Evolutionary conservation across 441 rosid species (phyloP).

Genomic region (Gossypium aridum): DNA sequence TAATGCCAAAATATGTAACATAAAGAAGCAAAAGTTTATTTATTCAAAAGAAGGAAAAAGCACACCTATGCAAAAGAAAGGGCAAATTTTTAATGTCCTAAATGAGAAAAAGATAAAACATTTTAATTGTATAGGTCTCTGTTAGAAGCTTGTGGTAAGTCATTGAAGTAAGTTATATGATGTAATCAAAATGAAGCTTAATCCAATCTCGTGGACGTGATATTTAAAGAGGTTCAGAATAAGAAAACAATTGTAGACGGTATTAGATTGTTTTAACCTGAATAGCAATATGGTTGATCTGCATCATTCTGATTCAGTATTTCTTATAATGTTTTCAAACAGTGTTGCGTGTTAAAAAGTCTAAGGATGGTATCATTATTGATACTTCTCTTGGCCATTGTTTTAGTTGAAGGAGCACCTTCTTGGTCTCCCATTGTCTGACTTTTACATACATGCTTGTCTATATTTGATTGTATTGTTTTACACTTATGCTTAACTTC

Average conservation of each 20-base stretch:
- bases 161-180: background rate
- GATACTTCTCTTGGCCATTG: background rate
- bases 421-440: background rate
- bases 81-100: background rate
- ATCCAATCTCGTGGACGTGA: background rate
- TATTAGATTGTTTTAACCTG: background rate
- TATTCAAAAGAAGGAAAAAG: background rate
- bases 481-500: conserved; percentile 18
- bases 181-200: background rate
- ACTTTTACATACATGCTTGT: conserved; percentile 5
- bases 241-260: background rate
- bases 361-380: background rate
- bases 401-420: background rate
- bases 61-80: background rate
- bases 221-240: background rate
- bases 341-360: background rate
- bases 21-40: background rate
- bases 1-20: background rate
- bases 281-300: background rate
- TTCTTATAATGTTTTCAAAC: background rate
- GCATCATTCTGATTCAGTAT: background rate
- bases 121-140: background rate
- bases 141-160: background rate
- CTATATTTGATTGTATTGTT: conserved; percentile 6
- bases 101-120: background rate